Base-by-base conservation (phyloP, 2,329 filamentous ascomycete genomes). In the Tricladium varicosporioides region DNA sequence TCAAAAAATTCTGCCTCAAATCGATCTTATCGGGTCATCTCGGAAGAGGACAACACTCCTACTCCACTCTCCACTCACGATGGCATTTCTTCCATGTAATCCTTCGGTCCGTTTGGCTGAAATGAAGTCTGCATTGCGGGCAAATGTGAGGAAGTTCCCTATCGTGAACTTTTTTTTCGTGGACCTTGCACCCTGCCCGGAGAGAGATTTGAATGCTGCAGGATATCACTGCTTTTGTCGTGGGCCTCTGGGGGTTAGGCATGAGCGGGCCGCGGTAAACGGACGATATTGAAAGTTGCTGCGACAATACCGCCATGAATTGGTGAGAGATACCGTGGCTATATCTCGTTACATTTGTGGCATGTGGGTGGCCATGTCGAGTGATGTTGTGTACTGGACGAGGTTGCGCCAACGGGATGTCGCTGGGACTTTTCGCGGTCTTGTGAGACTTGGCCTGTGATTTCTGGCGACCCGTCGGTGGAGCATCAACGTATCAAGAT, bases 61-160 rank as follows among this genome's bases (percentile, higher is more conserved):
- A 7, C 18, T 47, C 51, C 51, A 53, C 51, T 53, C 36, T 40
- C 36, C 10, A 13, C 11, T 13, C 36, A 11, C 36, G 10, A 11
- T 19, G 31, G 8, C 27, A 48, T 53, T 55, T 55, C 22, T 51
- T 52, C 44, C 52, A 58, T 18, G 48, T 43, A 43, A 48, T 45
- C n/a, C 48, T 43, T 55, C 48, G 52, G 56, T 55, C 56, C 56
- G 47, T 58, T 49, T 49, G 36, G 36, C n/a, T 11, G 36, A 40
- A 40, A n/a, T n/a, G 36, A 11, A 40, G 22, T 40, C 36, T 13
- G 36, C n/a, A n/a, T n/a, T 4, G 36, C 11, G 10, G 36, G 36
- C 36, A 40, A 40, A n/a, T 40, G 36, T 11, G 36, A 11, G 36
- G 11, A n/a, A 10, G n/a, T 40, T 13, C 36, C 36, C 36, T 40